Evolutionary conservation across 2,329 filamentous ascomycete species (phyloP).

Genomic region (Chalara sp.): DNA sequence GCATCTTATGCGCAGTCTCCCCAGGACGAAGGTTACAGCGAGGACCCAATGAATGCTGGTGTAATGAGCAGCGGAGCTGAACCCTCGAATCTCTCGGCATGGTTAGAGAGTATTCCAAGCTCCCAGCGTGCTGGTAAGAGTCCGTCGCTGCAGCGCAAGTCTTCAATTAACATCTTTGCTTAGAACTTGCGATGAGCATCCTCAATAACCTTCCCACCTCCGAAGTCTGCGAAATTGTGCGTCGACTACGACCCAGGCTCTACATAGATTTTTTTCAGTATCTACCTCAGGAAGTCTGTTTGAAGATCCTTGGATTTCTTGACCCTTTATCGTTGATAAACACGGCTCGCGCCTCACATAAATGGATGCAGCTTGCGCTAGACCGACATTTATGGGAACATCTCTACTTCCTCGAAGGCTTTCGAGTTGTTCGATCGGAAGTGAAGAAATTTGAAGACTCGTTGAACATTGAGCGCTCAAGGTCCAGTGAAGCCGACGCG

Average conservation of each 20-base stretch:
- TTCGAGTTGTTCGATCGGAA: conserved; percentile 63
- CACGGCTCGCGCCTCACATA: conserved; percentile 70
- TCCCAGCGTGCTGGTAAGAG: conserved; percentile 22
- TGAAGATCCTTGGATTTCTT: conserved; percentile 82
- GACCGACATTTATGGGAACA: conserved; percentile 84
- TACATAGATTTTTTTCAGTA: conserved; percentile 88
- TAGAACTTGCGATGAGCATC: conserved; percentile 76
- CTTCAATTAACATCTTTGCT: neutral
- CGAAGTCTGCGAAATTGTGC: conserved; percentile 71
- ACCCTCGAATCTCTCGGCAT: conserved; percentile 14
- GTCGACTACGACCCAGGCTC: conserved; percentile 72
- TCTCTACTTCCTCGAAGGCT: conserved; percentile 79
- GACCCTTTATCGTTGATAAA: conserved; percentile 73
- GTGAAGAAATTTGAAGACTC: conserved; percentile 60
- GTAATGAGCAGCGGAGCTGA: conserved; percentile 6
- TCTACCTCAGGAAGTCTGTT: conserved; percentile 83
- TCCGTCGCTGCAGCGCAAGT: neutral
- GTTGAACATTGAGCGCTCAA: conserved; percentile 25
- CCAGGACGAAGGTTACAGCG: conserved; percentile 29
- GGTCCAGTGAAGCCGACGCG: conserved; percentile 21
- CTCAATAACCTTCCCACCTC: conserved; percentile 74
- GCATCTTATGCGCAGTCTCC: conserved; percentile 19
- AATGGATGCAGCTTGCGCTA: conserved; percentile 75
- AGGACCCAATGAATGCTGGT: conserved; percentile 24
- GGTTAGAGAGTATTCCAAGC: conserved; percentile 17